Evolutionary conservation across 306 rosid species (phyloP).

Genomic region (Cicer yamashitae): DNA sequence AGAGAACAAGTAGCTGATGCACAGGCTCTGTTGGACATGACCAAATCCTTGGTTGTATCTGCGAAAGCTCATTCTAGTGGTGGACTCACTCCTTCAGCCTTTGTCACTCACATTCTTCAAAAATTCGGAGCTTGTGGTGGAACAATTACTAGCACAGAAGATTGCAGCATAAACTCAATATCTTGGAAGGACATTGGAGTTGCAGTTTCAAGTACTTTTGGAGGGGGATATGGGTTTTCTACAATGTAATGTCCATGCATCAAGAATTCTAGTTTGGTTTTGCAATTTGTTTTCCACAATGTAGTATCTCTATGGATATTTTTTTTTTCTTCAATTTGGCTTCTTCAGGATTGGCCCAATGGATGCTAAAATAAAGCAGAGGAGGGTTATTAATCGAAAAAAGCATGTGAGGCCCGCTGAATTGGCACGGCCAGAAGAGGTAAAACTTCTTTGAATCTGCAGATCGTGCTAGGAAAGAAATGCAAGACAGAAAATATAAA

Average conservation of each 20-base stretch:
- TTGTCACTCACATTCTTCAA: conserved; percentile 43
- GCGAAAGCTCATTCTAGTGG: conserved; percentile 35
- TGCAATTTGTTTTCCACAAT: background rate
- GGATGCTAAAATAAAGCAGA: conserved; percentile 37
- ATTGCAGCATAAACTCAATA: conserved; percentile 43
- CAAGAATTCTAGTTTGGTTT: background rate
- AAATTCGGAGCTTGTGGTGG: conserved; percentile 46
- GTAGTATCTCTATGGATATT: conserved; percentile 20
- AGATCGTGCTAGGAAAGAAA: conserved; percentile 10
- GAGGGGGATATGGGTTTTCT: conserved; percentile 44
- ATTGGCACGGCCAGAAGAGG: conserved; percentile 49
- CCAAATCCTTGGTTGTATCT: conserved; percentile 48
- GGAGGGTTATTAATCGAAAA: conserved; percentile 35
- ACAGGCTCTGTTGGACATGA: conserved; percentile 51
- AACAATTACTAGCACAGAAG: conserved; percentile 25
- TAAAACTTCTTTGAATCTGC: conserved; percentile 22
- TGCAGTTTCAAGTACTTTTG: conserved; percentile 46
- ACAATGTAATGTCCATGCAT: conserved; percentile 50
- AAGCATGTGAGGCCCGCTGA: conserved; percentile 39
- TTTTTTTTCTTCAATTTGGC: conserved; percentile 37
- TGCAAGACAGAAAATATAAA: background rate
- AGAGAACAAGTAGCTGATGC: conserved; percentile 65
- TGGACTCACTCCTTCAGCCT: conserved; percentile 52
- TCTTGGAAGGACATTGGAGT: conserved; percentile 58
- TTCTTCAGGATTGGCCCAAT: conserved; percentile 54